These are phyloP conservation scores for Fraxinus quadrangulata DNA, from an alignment of 257 asterid genomes.

Conservation along the genomic window DNA sequence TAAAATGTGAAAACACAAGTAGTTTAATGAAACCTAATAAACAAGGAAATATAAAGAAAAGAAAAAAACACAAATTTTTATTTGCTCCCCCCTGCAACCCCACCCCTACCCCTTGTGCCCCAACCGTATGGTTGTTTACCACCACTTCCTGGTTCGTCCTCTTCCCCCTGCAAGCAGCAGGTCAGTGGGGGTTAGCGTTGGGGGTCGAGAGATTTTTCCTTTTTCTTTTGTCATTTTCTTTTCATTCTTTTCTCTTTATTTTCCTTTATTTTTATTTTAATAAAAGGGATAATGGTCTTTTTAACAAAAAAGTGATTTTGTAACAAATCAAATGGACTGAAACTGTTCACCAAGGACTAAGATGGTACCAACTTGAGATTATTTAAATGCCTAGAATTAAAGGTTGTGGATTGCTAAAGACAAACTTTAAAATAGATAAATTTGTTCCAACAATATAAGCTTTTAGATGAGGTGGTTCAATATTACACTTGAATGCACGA, in stretches of 20 bases:
- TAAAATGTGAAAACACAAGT: background rate
- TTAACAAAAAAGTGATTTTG: background rate
- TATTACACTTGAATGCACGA: background rate
- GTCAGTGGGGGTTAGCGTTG: background rate
- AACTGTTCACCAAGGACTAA: background rate
- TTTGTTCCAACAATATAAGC: background rate
- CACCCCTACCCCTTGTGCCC: background rate
- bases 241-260: background rate
- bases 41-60: background rate
- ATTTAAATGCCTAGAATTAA: background rate
- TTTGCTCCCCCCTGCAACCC: background rate
- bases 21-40: background rate
- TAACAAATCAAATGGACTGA: background rate
- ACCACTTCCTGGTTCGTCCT: background rate
- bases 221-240: background rate
- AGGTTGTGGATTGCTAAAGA: background rate
- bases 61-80: background rate
- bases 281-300: background rate
- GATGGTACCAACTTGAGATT: background rate
- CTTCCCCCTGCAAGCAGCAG: background rate
- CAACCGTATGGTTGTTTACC: background rate
- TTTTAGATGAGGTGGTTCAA: background rate
- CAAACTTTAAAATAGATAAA: background rate
- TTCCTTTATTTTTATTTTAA: background rate
- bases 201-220: background rate